Evolutionary conservation across 345 rosid genomes (phyloP).

Genomic region (rapeseed (Brassica napus)): Da-Ae NC_063439.1:27760501-27761000

Average conservation of each 20-base stretch:
- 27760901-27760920: conserved; percentile 57
- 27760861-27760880: conserved; percentile 63
- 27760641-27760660: conserved; percentile 7
- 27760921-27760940: conserved; percentile 72
- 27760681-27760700: conserved; percentile 30
- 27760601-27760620: conserved; percentile 1
- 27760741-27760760: conserved; percentile 33
- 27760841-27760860: conserved; percentile 36
- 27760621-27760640: conserved; percentile 14
- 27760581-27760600: conserved; percentile 4
- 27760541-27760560: conserved; percentile 21
- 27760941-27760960: conserved; percentile 55
- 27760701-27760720: conserved; percentile 36
- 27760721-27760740: conserved; percentile 30
- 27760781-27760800: conserved; percentile 26
- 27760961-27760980: conserved; percentile 46
- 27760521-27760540: conserved; percentile 12
- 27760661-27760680: conserved; percentile 27
- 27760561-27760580: conserved; percentile 10
- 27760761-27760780: conserved; percentile 33
- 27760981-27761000: conserved; percentile 38
- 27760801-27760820: conserved; percentile 40
- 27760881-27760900: conserved; percentile 67
- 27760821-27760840: conserved; percentile 28
- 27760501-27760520: background rate